Conservation (phyloP, 1,284 basidiomycete species). For the Ustilago crameri region DNA sequence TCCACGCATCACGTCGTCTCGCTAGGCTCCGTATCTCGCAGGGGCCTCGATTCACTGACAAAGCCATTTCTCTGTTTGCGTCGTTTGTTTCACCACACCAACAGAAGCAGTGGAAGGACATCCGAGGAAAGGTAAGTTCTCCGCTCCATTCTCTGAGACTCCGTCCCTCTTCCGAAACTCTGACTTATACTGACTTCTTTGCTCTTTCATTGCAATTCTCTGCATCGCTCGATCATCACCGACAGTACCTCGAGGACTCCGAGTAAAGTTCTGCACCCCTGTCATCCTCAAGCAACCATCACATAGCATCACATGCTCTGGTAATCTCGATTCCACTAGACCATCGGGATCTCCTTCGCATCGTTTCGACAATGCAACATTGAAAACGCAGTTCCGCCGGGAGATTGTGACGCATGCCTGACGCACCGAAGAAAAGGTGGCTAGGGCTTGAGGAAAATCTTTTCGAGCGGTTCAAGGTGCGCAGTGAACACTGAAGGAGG, state of each 20-base stretch:
- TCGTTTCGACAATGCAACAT: conserved; percentile 1
- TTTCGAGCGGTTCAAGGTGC: not conserved
- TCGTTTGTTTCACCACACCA: conserved; percentile 3
- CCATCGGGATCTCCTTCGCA: not conserved
- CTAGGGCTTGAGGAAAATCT: not conserved
- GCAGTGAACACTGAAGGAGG: too few species aligned
- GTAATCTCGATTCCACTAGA: not conserved
- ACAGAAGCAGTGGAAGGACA: conserved; percentile 64
- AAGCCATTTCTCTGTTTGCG: not conserved
- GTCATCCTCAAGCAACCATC: not conserved
- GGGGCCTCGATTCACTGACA: conserved; percentile 6
- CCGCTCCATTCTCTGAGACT: not conserved
- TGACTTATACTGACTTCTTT: not conserved
- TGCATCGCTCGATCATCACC: not conserved
- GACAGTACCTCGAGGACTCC: conserved; percentile 48
- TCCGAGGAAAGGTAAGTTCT: conserved; percentile 51
- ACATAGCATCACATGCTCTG: not conserved
- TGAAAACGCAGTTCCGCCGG: not conserved
- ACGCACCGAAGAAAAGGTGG: not conserved
- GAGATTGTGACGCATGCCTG: not conserved
- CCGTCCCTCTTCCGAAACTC: not conserved
- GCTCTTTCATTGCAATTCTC: too few species aligned
- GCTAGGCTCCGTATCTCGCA: not conserved
- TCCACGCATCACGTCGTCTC: not conserved
- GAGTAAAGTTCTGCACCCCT: conserved; percentile 18